Conservation (phyloP, 768 basidiomycete genomes). For the Termitomyces sp. region DNA sequence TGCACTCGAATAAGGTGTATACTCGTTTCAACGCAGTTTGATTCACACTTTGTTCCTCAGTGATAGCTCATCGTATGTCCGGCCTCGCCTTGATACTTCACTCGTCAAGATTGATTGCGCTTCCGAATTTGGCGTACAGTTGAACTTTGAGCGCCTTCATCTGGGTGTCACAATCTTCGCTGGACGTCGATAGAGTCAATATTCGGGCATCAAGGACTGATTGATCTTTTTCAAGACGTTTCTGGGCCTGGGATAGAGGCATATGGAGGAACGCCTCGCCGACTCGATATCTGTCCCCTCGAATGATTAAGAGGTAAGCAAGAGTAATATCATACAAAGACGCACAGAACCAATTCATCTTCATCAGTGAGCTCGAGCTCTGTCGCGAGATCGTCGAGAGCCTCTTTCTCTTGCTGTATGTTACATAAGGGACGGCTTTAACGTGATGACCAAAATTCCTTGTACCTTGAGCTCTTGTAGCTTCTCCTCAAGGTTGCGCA, state of each 20-base stretch:
- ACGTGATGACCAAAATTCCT: neutral
- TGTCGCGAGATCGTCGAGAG: conserved; percentile 81
- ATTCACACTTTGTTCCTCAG: neutral
- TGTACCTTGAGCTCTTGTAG: conserved; percentile 71
- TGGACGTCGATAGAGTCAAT: conserved; percentile 41
- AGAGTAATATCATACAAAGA: neutral
- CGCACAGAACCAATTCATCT: conserved; percentile 74
- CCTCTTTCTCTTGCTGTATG: conserved; percentile 91
- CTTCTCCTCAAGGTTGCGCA: conserved; percentile 68
- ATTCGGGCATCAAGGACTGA: conserved; percentile 55
- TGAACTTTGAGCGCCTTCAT: conserved; percentile 81
- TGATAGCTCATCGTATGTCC: neutral
- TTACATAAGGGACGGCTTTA: conserved; percentile 2
- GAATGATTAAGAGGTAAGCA: neutral
- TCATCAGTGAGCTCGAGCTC: conserved; percentile 91
- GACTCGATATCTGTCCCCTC: conserved; percentile 69
- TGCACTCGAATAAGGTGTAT: neutral
- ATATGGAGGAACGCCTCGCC: conserved; percentile 90
- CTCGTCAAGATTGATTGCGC: conserved; percentile 90
- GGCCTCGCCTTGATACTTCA: conserved; percentile 19
- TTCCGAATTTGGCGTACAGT: conserved; percentile 90
- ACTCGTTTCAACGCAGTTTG: too few species aligned
- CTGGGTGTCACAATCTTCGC: conserved; percentile 63
- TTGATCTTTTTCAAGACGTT: conserved; percentile 70
- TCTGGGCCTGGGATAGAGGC: conserved; percentile 61